These are phyloP conservation scores for Phytopythium boreale DNA, from an alignment of 352 stramenopile genomes.

Conservation along the genomic window DNA sequence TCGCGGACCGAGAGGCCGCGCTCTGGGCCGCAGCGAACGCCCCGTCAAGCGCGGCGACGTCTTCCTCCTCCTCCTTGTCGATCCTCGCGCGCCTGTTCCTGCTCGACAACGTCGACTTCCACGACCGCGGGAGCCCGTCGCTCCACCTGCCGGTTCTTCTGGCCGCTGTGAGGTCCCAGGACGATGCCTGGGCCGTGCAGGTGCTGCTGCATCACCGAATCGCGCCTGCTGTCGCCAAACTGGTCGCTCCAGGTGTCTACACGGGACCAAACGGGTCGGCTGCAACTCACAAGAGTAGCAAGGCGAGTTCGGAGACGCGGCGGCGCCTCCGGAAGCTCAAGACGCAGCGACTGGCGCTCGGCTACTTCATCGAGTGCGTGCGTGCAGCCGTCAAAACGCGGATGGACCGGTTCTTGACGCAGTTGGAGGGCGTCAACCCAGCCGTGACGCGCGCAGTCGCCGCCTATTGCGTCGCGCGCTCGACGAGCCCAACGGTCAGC, in stretches of 20 bases:
- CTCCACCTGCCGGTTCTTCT: conserved; percentile 1
- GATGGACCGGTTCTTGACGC: not conserved
- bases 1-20: conserved; percentile 3
- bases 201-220: conserved; percentile 3
- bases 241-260: not conserved
- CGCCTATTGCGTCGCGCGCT: not conserved
- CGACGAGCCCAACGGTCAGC: not conserved
- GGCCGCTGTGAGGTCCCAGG: not conserved
- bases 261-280: not conserved
- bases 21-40: not conserved
- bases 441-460: not conserved
- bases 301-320: not conserved
- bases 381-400: not conserved
- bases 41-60: not conserved
- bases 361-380: conserved; percentile 5
- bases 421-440: conserved; percentile 3
- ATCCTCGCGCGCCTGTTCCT: conserved; percentile 4
- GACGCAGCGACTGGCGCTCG: not conserved
- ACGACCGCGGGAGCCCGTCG: not conserved
- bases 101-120: conserved; percentile 8
- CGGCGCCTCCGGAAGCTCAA: not conserved
- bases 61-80: not conserved
- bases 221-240: not conserved
- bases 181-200: conserved; percentile 1
- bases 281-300: not conserved